These are phyloP conservation scores for Acorus gramineus DNA, from an alignment of 106 monocot genomes.

Conservation along the genomic window DNA sequence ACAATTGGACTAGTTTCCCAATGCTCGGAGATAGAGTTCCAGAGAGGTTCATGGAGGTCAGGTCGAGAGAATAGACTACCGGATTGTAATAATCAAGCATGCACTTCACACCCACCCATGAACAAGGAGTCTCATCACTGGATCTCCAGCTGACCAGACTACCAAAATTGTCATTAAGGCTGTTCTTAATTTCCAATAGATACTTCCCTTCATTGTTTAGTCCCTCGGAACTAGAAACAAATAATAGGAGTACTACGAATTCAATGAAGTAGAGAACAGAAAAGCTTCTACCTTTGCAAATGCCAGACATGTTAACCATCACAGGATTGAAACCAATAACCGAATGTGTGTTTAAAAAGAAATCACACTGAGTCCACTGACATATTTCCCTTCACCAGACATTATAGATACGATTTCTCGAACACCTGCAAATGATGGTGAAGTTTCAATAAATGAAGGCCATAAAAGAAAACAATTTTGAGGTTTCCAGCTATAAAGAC, in stretches of 20 bases:
- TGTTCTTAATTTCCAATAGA: slow-evolving; percentile 52
- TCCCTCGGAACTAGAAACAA: slow-evolving; percentile 22
- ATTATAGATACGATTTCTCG: no score
- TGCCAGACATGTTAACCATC: slow-evolving; percentile 11
- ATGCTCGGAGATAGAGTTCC: slow-evolving; percentile 57
- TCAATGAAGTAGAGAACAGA: slow-evolving; percentile 1
- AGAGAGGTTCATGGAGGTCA: slow-evolving; percentile 65
- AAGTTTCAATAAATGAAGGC: no score
- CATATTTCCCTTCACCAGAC: no score
- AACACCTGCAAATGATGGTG: no score
- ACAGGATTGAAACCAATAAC: not conserved
- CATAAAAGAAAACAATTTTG: no score
- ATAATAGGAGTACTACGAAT: slow-evolving; percentile 23
- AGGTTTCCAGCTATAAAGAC: no score
- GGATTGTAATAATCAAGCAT: slow-evolving; percentile 11
- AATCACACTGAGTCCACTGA: no score
- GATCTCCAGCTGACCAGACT: slow-evolving; percentile 57
- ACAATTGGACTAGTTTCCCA: slow-evolving; percentile 42
- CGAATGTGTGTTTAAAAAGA: no score
- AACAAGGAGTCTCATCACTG: slow-evolving; percentile 52
- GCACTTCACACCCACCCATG: slow-evolving; percentile 76
- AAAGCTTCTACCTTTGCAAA: not conserved
- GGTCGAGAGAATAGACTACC: slow-evolving; percentile 46
- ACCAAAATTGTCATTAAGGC: slow-evolving; percentile 32
- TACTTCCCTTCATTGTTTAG: slow-evolving; percentile 62